Percentiles rank a stretch among this genome's conserved stretches.
Evolutionary conservation across 768 basidiomycete species (phyloP).

Genomic region (Exidia glandulosa): DNA sequence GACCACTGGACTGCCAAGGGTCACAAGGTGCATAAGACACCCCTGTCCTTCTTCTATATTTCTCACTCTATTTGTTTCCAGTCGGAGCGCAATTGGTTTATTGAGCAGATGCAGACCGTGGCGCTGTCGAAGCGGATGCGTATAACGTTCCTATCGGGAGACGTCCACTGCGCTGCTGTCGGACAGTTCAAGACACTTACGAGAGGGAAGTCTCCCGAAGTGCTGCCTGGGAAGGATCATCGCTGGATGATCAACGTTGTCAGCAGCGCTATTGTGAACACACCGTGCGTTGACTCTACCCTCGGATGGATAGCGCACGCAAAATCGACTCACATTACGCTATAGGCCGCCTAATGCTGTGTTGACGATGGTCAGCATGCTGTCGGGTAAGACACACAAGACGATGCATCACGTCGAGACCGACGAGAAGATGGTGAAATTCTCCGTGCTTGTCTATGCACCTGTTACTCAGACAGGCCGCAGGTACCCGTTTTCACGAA

Average conservation of each 20-base stretch:
- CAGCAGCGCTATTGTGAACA: constrained; percentile 92
- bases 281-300: constrained; percentile 50
- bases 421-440: constrained; percentile 73
- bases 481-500: constrained; percentile 66
- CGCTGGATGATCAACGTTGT: constrained; percentile 89
- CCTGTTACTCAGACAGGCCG: background rate
- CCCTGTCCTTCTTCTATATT: background rate
- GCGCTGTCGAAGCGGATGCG: constrained; percentile 53
- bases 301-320: background rate
- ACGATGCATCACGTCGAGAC: constrained; percentile 75
- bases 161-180: constrained; percentile 88
- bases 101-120: constrained; percentile 66
- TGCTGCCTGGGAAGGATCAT: constrained; percentile 50
- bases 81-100: constrained; percentile 85
- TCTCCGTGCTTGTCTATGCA: background rate
- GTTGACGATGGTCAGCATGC: constrained; percentile 65
- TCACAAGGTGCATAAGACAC: constrained; percentile 46
- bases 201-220: constrained; percentile 32
- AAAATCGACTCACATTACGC: background rate
- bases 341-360: constrained; percentile 54
- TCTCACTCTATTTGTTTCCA: constrained; percentile 23
- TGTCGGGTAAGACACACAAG: constrained; percentile 68
- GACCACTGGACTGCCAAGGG: constrained; percentile 84
- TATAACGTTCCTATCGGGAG: constrained; percentile 81
- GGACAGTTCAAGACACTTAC: constrained; percentile 63